Percentiles rank a stretch among this genome's conserved stretches.
Conservation (phyloP, 768 basidiomycete species). For the Trametes gibbosa region DNA sequence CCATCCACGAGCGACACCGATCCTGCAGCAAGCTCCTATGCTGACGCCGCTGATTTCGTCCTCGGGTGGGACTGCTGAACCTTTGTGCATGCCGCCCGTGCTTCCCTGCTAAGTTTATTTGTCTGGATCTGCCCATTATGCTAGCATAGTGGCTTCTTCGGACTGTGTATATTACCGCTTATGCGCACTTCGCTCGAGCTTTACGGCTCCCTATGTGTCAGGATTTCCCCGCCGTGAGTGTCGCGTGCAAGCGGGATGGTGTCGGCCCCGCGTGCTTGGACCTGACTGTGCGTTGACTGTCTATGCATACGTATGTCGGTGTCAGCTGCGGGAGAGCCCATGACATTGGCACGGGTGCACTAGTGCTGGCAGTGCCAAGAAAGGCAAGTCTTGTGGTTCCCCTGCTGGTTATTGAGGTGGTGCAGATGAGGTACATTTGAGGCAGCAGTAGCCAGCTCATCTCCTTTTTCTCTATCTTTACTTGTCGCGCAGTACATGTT, state of each 20-base stretch:
- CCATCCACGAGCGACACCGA: conserved; percentile 20
- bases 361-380: not conserved
- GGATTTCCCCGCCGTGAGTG: not conserved
- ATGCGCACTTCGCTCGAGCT: too few species aligned
- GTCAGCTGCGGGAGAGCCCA: too few species aligned
- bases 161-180: not conserved
- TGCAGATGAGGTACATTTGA: not conserved
- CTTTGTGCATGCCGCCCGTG: not conserved
- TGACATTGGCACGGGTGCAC: not conserved
- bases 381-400: not conserved
- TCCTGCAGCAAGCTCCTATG: conserved; percentile 12
- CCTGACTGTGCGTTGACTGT: too few species aligned
- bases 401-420: not conserved
- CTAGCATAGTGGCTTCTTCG: not conserved
- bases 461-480: too few species aligned
- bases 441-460: too few species aligned
- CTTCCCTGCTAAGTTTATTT: not conserved
- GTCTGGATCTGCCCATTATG: not conserved
- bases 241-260: not conserved
- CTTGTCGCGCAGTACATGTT: too few species aligned
- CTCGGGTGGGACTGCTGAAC: conserved; percentile 25
- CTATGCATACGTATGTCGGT: not conserved
- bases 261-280: too few species aligned
- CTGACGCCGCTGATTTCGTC: conserved; percentile 21
- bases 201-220: too few species aligned